Base-by-base conservation (phyloP, 2,329 filamentous ascomycete genomes). In the Fusarium sp. region DNA sequence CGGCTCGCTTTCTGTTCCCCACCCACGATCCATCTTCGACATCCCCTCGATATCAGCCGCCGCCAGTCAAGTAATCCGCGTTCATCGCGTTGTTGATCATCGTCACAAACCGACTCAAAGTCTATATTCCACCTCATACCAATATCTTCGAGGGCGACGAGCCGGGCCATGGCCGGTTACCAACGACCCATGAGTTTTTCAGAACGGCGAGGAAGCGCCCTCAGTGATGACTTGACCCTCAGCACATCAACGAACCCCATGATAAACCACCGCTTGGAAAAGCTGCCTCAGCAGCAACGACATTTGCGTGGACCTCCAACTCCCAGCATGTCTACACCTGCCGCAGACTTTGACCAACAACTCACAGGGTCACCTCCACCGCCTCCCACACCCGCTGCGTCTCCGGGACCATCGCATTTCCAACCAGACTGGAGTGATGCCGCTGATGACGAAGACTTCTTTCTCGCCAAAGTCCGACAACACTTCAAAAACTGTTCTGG, bases 381-480 rank as follows among this genome's bases (percentile, higher is more conserved):
- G 32, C 89, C 89, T 44, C 89, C 89, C 4, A 91, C 89, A 4
- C 89, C 89, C 26, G 89, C 89, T 23, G 89, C 89, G 14, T 91
- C 89, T 42, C 89, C 89, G 7, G 89, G 89, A 4, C 89, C 89
- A 10, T 86, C 87, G 9, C 85, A 89, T 73, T 84, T 83, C 66
- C 88, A 88, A 70, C 87, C 88, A 15, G 91, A 93, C 81, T 95
- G 93, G 92, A 93, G 90, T 77, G 89, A 90, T 68, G 91, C 91
- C 23, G 91, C 91, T 44, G 92, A 94, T 66, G 90, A 93, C 77
- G 93, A 98, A 79, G 93, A 97, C 78, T 89, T 92, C 71, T 93
- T 95, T 75, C 87, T 97, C 59, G 87, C 93, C 72, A 91, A 94
- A 78, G 90, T 96, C 63, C 89, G 93, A 67, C 88, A 91, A 67